A percentile compares a stretch with the other conserved stretches of the same genome.
phyloP scores from a whole-genome alignment of 257 asterid genomes.

The Scutellaria galericulata region DNA sequence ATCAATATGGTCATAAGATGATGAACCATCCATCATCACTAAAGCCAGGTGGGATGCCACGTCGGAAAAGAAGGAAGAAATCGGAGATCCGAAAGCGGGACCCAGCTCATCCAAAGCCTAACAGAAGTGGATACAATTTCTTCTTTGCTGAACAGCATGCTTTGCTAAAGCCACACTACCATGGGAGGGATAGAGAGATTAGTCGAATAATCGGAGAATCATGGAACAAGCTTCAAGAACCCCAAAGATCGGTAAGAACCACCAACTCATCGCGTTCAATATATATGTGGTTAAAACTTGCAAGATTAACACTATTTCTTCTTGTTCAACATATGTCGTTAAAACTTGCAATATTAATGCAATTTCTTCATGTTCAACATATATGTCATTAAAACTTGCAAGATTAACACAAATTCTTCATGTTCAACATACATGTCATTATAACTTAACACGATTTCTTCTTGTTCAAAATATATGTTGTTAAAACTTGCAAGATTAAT shows the following conservation, averaged over 20 bases:
- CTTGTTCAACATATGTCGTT: no score
- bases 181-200: conserved; percentile 77
- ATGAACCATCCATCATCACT: conserved; percentile 32
- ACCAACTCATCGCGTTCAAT: background rate
- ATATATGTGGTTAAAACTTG: no score
- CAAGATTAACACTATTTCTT: no score
- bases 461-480: no score
- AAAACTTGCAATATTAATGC: no score
- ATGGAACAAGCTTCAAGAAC: conserved; percentile 80
- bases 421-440: no score
- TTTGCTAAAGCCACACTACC: conserved; percentile 66
- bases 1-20: conserved; percentile 29
- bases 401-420: no score
- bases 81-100: conserved; percentile 70
- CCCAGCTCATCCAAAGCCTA: conserved; percentile 92
- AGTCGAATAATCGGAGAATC: conserved; percentile 83
- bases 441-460: background rate
- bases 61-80: conserved; percentile 79
- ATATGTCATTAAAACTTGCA: no score
- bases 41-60: conserved; percentile 41
- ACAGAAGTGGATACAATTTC: conserved; percentile 87
- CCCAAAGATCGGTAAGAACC: conserved; percentile 64
- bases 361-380: background rate
- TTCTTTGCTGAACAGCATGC: conserved; percentile 92
- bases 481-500: no score